Evolutionary conservation across 208 protist species (phyloP), one percentile per base, ranked within the genome.

Genomic region (Crithidia mellificae): DNA sequence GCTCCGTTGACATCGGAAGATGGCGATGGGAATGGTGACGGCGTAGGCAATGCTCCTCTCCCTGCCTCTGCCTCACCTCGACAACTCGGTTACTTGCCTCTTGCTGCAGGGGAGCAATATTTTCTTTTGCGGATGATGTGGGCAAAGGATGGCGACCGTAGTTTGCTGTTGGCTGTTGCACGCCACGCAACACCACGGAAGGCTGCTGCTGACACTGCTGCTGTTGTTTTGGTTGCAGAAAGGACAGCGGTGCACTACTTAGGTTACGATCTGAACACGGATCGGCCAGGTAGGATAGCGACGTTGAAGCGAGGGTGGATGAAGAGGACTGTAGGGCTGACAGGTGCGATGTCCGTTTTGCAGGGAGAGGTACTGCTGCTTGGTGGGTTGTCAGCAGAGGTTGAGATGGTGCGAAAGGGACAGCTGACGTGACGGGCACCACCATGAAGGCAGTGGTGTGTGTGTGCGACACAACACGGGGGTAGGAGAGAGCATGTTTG

Each of bases 391-490:
- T 30, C 15, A 20, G 14, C 11, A 6, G 54, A n/a, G 30, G 32
- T 24, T 8, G 55, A 17, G 32, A 15, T 30, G 32, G 24, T 19
- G 14, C 29, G 12, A 32, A 15, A 17, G 36, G 49, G n/a, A n/a
- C n/a, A 34, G 20, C 25, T 4, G 32, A 27, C 7, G 29, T 7
- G 8, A 38, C 14, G 1, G 68, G 41, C 38, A 36, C 43, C 6
- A 74, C 36, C n/a, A 63, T 32, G 41, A 74, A 74, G 11, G 58
- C 68, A 0, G 68, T 74, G 15, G 68, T 74, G 29, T 36, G 43
- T 1, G 68, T 74, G 59, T 63, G 62, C n/a, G 68, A 6, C 52
- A 74, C 52, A 5, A 74, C 34, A n/a, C 36, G 47, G 8, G 61
- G 61, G 24, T 66, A 52, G 2, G 44, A 7, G n/a, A 19, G 12